Evolutionary conservation across 73 alveolate species (phyloP), one percentile per base, ranked within the genome.

Genomic region (Paramecium pentaurelia): DNA sequence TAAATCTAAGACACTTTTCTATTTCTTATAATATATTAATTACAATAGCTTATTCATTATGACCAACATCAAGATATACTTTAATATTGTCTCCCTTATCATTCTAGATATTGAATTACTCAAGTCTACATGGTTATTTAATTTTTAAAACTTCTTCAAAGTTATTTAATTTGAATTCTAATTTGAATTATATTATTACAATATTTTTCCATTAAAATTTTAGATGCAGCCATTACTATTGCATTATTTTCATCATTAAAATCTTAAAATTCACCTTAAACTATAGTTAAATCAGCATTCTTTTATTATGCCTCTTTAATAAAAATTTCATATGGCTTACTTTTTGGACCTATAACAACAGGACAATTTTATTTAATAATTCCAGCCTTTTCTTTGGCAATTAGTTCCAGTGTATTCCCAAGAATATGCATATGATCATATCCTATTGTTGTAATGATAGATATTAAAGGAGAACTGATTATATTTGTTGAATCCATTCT

Each of bases 361-460:
- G 98, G 97, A 4, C 86, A 86, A 1, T 93, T 93, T 58, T 94
- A 80, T 75, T 97, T 96, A n/a, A 97, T 94, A 38, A 97, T 96
- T n/a, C 99, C 99, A 11, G 98, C 99, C 80, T 97, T 96, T 47
- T 96, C 97, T 11, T 42, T 10, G 1, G 99, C 97, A 6, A 96
- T 96, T 93, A 42, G 75, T 59, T 95, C 97, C 14, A 93, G 44
- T 10, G 99, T 95, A 40, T 86, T 93, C 1, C 99, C 99, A 44
- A 97, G 93, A 2, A 95, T 85, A 6, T 95, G 97, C 47, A 73
- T 64, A 92, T 97, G 99, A 86, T 97, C 99, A 77, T 60, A 86
- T 4, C 99, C 99, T 40, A 97, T 93, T 6, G 98, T 92, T 7
- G 98, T 94, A 37, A 97, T 96, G 11, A 94, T 96, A 27, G 96